phyloP scores from a whole-genome alignment of 2,329 filamentous ascomycete species.

The Teratosphaeria viscida region DNA sequence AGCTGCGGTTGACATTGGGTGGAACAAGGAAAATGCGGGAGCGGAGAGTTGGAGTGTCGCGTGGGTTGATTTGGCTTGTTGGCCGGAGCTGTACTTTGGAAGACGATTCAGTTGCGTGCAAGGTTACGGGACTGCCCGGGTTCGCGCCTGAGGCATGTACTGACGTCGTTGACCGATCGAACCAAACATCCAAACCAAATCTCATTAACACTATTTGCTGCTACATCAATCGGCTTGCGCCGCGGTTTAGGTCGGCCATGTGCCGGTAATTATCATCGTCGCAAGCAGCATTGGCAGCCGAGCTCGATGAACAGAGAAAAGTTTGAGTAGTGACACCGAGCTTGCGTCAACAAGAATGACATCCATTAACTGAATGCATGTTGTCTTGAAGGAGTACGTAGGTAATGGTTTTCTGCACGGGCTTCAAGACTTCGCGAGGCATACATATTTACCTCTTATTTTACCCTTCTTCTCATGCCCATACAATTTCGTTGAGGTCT shows the following conservation, averaged over 20 bases:
- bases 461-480: background rate
- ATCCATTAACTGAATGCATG: background rate
- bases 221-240: background rate
- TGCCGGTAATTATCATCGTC: background rate
- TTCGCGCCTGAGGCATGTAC: background rate
- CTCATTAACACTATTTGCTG: background rate
- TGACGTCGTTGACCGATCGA: background rate
- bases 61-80: background rate
- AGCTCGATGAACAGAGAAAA: background rate
- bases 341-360: background rate
- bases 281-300: background rate
- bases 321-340: background rate
- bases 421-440: too few relatives aligned
- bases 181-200: background rate
- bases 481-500: background rate
- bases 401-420: too few relatives aligned
- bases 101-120: background rate
- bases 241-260: background rate
- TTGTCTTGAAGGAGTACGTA: too few relatives aligned
- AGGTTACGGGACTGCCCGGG: background rate
- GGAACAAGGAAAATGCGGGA: background rate
- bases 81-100: background rate
- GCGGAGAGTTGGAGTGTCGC: background rate
- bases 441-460: background rate
- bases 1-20: conserved; percentile 14